Evolutionary conservation across 2,329 filamentous ascomycete genomes (phyloP).

Genomic region (Fusarium sp.): DNA sequence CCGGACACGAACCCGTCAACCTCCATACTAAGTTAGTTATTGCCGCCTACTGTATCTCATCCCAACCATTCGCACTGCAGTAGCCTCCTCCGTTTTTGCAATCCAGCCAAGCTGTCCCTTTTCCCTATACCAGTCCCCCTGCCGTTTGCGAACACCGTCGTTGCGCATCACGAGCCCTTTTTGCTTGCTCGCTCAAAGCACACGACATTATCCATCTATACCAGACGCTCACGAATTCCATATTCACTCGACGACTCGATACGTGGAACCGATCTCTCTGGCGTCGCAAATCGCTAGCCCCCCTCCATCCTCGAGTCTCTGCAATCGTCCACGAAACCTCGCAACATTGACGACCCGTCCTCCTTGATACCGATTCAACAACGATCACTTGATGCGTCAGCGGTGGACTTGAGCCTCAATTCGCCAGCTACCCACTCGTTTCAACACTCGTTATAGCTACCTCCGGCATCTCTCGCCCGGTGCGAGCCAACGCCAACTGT

Average conservation of each 20-base stretch:
- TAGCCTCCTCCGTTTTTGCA: slow-evolving; percentile 40
- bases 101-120: slow-evolving; percentile 49
- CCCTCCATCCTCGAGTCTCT: slow-evolving; percentile 19
- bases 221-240: slow-evolving; percentile 26
- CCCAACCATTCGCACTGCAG: slow-evolving; percentile 33
- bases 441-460: slow-evolving; percentile 33
- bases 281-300: slow-evolving; percentile 29
- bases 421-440: slow-evolving; percentile 6
- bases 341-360: slow-evolving; percentile 10
- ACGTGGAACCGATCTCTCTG: slow-evolving; percentile 26
- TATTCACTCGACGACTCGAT: slow-evolving; percentile 30
- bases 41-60: slow-evolving; percentile 17
- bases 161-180: slow-evolving; percentile 42
- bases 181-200: slow-evolving; percentile 24
- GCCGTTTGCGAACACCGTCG: slow-evolving; percentile 31
- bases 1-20: slow-evolving; percentile 14
- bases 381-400: slow-evolving; percentile 42
- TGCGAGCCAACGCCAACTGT: slow-evolving; percentile 42
- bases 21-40: background rate
- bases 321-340: slow-evolving; percentile 19
- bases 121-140: slow-evolving; percentile 27
- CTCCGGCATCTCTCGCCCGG: slow-evolving; percentile 41
- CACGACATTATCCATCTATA: slow-evolving; percentile 18
- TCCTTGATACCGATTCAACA: background rate
- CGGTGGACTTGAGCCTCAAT: slow-evolving; percentile 27